Base-by-base conservation (phyloP, 805 yeast genomes). In the Metschnikowia baotianmanensis region DNA sequence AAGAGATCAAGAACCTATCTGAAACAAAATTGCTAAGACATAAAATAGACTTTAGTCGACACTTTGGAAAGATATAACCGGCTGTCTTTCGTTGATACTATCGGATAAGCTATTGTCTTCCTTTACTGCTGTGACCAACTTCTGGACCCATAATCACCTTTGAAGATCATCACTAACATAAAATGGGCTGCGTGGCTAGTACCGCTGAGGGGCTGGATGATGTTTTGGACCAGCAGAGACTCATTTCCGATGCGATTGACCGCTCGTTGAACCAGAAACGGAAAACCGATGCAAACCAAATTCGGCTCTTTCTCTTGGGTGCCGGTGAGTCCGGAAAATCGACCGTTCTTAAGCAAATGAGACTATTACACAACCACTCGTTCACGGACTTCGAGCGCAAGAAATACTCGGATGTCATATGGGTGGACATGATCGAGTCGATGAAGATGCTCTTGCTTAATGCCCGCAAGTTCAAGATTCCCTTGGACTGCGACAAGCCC, bases 311-410 rank as follows among this genome's bases (percentile, higher is more conserved):
- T 28, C 69, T 91, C n/a, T 65, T 89, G 25, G 96, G 98, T 30
- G 86, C 98, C 0, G 98, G 97, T 4, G 98, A 90, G 58, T 82
- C 91, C 37, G 97, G 98, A 5, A 90, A 90, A 59, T 85, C 96
- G 2, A 90, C 98, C 0, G 96, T 90, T 6, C 65, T 90, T 50
- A 90, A 90, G 61, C 97, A 90, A 59, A 75, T 90, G 80, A 79
- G 85, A 52, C 70, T 93, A 13, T 62, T 89, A 30, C 97, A 93
- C 59, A 85, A 87, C 45, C 83, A 85, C 31, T 95, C 96, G 2
- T 93, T 91, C 65, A 71, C 85, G 1, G 76, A 76, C 36, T 84
- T 80, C 47, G 98, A 93, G 61, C 71, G 96, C 38, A 54, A 71
- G 31, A 90, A 86, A 58, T 93, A 89, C 60, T 62, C 85, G 2